Evolutionary conservation across 169 alveolate genomes (phyloP), one percentile per base, ranked within the genome.

Genomic region (Theileria annulata): DNA sequence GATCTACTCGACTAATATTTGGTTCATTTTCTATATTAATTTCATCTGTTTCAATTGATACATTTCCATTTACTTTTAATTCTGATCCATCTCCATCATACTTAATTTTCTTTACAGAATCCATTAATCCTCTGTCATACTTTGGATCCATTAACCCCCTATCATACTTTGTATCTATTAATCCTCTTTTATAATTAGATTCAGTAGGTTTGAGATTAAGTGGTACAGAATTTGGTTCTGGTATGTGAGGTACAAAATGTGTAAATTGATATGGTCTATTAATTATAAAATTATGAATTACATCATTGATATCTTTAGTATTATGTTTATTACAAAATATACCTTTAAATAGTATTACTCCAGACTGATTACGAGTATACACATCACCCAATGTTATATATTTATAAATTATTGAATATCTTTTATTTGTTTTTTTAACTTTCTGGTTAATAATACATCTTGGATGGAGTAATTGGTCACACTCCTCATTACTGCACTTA

Each of bases 261-360:
- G 33, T 25, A 25, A 23, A 58, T 58, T 27, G 13, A 58, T 27
- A 58, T 8, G 28, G 33, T 8, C 33, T 3, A 3, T 3, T 27
- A 27, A 4, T 3, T 4, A 27, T 58, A 58, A 58, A 58, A 5
- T 69, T 72, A 17, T 72, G 60, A 3, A 80, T 31, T 15, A 70
- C 68, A 19, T 25, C 0, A 35, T 27, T 31, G 15, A 80, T 42
- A 27, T 72, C 72, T 21, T 23, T 17, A 12, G 21, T 69, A 23
- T 78, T 21, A 48, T 82, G 88, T 27, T 75, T 75, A 0, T 1
- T 25, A 56, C 88, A 82, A 33, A 82, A 82, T 21, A 69, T 31
- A 13, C 85, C 88, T 9, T 33, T 2, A 60, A 82, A 82, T n/a
- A 27, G 47, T 35, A 35, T 8, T 35, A 35, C 42, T 56, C 33